Evolutionary conservation across 331 rosid species (phyloP).

Genomic region (Phaseolus coccineus): DNA sequence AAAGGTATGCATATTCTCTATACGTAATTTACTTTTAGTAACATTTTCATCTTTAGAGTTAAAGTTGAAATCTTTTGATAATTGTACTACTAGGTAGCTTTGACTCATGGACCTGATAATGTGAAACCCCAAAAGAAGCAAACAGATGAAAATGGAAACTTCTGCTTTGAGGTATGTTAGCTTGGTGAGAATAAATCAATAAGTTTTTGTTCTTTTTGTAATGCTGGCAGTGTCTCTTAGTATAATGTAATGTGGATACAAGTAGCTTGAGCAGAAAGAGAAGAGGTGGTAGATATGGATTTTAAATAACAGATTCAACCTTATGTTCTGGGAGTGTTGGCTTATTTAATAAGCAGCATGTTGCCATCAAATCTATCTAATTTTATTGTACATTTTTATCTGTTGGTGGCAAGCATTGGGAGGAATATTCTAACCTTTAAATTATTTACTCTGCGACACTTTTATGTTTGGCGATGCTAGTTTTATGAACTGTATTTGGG

Average conservation of each 20-base stretch:
- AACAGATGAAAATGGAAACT: conserved; percentile 82
- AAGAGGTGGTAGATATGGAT: conserved; percentile 35
- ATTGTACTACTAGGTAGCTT: conserved; percentile 76
- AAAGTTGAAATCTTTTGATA: conserved; percentile 20
- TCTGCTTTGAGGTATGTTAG: conserved; percentile 92
- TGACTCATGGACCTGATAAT: conserved; percentile 98
- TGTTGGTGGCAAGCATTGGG: conserved; percentile 33
- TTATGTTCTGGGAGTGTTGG: conserved; percentile 5
- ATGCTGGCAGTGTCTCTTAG: conserved; percentile 28
- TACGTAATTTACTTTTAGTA: conserved; percentile 26
- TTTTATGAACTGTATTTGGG: conserved; percentile 33
- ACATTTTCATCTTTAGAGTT: conserved; percentile 37
- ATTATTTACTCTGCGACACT: conserved; percentile 16
- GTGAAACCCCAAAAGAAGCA: conserved; percentile 88
- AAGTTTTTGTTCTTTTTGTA: not conserved
- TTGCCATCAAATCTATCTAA: conserved; percentile 20
- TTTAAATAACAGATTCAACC: conserved; percentile 33
- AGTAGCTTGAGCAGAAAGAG: conserved; percentile 38
- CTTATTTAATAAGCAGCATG: conserved; percentile 29
- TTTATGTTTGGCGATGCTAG: conserved; percentile 25
- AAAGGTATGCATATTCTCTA: conserved; percentile 63
- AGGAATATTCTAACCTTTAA: conserved; percentile 24
- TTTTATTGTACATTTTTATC: conserved; percentile 29
- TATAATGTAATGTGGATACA: conserved; percentile 40
- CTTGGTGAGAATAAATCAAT: conserved; percentile 11